Evolutionary conservation across 495 filamentous ascomycete genomes (phyloP).

Genomic region (Aspergillus biplanus): DNA sequence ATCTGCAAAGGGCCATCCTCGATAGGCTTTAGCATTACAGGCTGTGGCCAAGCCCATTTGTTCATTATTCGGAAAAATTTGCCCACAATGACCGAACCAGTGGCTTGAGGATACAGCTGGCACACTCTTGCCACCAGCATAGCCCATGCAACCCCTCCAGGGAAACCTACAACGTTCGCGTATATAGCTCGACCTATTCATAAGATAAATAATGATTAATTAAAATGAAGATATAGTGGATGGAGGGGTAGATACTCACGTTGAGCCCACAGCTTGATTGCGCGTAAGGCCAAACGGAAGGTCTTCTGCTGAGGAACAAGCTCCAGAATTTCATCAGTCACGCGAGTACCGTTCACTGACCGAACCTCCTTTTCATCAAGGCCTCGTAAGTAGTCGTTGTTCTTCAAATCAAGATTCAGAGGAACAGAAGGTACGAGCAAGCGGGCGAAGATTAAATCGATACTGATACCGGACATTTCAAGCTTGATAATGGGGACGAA

Average conservation of each 20-base stretch:
- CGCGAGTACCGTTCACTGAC: constrained; percentile 89
- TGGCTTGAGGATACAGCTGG: constrained; percentile 94
- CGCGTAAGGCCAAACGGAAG: constrained; percentile 84
- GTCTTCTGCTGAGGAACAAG: constrained; percentile 87
- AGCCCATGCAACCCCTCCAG: constrained; percentile 96
- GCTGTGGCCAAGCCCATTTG: constrained; percentile 91
- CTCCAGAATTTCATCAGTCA: constrained; percentile 87
- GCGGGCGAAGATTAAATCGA: constrained; percentile 92
- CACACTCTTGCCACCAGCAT: constrained; percentile 96
- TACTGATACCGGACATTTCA: constrained; percentile 84
- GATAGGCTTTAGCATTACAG: constrained; percentile 85
- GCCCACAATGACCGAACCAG: constrained; percentile 77
- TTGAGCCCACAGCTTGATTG: constrained; percentile 96
- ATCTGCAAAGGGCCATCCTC: constrained; percentile 81
- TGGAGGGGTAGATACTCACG: constrained; percentile 47
- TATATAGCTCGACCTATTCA: constrained; percentile 77
- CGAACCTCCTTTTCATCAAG: constrained; percentile 84
- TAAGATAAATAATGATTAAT: neutral
- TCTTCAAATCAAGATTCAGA: constrained; percentile 70
- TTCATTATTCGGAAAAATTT: constrained; percentile 95
- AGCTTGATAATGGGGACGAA: constrained; percentile 97
- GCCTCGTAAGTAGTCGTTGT: constrained; percentile 82
- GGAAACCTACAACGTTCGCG: constrained; percentile 93
- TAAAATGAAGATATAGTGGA: neutral
- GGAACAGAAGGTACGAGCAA: constrained; percentile 74